phyloP scores from a whole-genome alignment of 352 stramenopile genomes.

The Phytopythium litorale region DNA sequence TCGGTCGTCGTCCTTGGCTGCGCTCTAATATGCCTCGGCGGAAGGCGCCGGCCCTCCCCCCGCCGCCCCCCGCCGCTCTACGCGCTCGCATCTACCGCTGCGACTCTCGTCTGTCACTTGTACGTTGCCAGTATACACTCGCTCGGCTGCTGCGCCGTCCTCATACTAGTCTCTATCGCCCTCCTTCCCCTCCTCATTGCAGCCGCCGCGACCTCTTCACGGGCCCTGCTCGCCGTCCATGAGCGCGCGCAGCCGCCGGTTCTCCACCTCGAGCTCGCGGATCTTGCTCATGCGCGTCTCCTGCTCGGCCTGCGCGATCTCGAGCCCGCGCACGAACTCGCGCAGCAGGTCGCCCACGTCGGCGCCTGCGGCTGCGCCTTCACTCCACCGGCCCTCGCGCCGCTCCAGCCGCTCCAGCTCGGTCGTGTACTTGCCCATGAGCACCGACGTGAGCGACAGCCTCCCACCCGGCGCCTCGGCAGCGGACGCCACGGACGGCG shows the following conservation, averaged over 20 bases:
- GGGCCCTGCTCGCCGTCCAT: constrained; percentile 21
- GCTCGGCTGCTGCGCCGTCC: background rate
- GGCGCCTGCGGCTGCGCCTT: constrained; percentile 8
- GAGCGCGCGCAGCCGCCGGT: constrained; percentile 41
- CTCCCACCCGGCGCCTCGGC: constrained; percentile 5
- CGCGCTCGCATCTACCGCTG: background rate
- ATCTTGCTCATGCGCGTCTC: constrained; percentile 75
- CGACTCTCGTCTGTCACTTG: background rate
- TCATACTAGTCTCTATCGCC: constrained; percentile 5
- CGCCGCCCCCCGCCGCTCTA: background rate
- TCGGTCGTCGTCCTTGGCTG: too few species aligned
- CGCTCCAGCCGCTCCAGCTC: constrained; percentile 46
- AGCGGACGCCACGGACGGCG: background rate
- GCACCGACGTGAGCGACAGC: constrained; percentile 48
- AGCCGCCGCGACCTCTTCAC: background rate
- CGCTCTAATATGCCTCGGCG: background rate
- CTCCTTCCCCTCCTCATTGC: background rate
- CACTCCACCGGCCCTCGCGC: constrained; percentile 30
- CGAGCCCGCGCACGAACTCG: constrained; percentile 68
- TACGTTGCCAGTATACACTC: constrained; percentile 4
- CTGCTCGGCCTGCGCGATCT: constrained; percentile 71
- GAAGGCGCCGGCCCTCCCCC: too few species aligned
- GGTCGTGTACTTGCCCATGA: constrained; percentile 57
- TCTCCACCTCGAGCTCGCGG: constrained; percentile 63
- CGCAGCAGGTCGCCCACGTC: constrained; percentile 42